Evolutionary conservation across 2,329 filamentous ascomycete species (phyloP).

Genomic region (Didymella glomerata): DNA sequence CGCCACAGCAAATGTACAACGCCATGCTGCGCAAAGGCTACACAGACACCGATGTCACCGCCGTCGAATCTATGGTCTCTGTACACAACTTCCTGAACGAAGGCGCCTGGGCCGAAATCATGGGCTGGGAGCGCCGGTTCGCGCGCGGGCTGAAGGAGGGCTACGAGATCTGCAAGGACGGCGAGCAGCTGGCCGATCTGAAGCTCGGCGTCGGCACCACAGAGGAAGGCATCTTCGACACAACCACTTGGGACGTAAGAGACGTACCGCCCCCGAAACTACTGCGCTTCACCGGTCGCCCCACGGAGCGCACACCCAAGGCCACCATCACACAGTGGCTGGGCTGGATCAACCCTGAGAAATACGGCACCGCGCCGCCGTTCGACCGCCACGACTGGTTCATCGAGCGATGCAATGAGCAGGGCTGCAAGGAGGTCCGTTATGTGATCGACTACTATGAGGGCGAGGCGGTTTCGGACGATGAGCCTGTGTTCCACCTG

Average conservation of each 20-base stretch:
- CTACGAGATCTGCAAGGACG: slow-evolving; percentile 76
- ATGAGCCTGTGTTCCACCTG: slow-evolving; percentile 93
- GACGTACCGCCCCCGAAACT: slow-evolving; percentile 70
- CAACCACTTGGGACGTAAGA: slow-evolving; percentile 46
- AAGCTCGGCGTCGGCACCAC: slow-evolving; percentile 52
- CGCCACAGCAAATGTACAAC: slow-evolving; percentile 99
- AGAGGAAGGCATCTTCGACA: slow-evolving; percentile 44
- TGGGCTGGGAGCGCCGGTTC: slow-evolving; percentile 92
- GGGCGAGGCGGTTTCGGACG: slow-evolving; percentile 79
- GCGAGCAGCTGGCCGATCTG: slow-evolving; percentile 72
- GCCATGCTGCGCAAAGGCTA: slow-evolving; percentile 95
- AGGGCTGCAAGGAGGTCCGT: slow-evolving; percentile 77
- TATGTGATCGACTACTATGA: slow-evolving; percentile 99
- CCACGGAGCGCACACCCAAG: slow-evolving; percentile 90
- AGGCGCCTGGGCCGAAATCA: slow-evolving; percentile 94
- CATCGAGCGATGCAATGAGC: slow-evolving; percentile 75
- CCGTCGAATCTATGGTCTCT: slow-evolving; percentile 95
- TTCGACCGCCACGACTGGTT: slow-evolving; percentile 99
- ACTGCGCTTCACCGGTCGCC: slow-evolving; percentile 86
- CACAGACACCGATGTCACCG: slow-evolving; percentile 89
- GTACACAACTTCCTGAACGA: slow-evolving; percentile 99
- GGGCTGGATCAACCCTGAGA: slow-evolving; percentile 78
- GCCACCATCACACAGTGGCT: slow-evolving; percentile 83
- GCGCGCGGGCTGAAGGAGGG: slow-evolving; percentile 74
- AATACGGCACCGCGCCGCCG: slow-evolving; percentile 81